Evolutionary conservation across 176 grass and related monocot species (phyloP).

Genomic region (Luzula sylvatica): DNA sequence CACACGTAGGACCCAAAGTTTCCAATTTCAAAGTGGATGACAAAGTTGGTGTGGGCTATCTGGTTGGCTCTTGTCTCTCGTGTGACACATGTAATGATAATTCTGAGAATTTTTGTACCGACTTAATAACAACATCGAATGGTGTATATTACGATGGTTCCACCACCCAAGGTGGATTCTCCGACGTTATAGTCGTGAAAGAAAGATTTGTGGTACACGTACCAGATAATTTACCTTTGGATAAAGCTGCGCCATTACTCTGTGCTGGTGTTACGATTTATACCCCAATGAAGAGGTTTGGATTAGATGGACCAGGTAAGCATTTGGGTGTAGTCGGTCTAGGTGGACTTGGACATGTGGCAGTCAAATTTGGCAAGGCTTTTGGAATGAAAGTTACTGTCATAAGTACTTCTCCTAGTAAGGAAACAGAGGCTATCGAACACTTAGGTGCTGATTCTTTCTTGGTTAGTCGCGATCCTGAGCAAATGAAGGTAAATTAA

Average conservation of each 20-base stretch:
- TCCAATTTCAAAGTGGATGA: slow-evolving; percentile 27
- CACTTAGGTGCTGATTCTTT: slow-evolving; percentile 48
- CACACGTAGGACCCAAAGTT: slow-evolving; percentile 47
- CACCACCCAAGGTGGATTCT: slow-evolving; percentile 43
- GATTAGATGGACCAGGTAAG: slow-evolving; percentile 21
- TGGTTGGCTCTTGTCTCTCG: slow-evolving; percentile 41
- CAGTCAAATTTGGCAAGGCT: slow-evolving; percentile 52
- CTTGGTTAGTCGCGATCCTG: slow-evolving; percentile 24
- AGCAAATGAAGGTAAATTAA: slow-evolving; percentile 33
- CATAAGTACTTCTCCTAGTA: slow-evolving; percentile 35
- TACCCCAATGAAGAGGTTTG: slow-evolving; percentile 42
- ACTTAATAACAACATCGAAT: slow-evolving; percentile 43
- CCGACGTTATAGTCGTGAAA: slow-evolving; percentile 29
- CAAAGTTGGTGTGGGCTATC: slow-evolving; percentile 45
- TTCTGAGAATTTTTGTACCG: slow-evolving; percentile 42
- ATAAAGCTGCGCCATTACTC: slow-evolving; percentile 43
- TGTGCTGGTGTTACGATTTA: slow-evolving; percentile 59
- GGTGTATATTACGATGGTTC: slow-evolving; percentile 32
- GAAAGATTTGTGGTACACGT: slow-evolving; percentile 36
- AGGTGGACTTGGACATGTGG: slow-evolving; percentile 53
- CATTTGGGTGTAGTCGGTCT: slow-evolving; percentile 47
- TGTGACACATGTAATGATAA: slow-evolving; percentile 36
- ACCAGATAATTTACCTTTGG: slow-evolving; percentile 31
- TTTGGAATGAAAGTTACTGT: slow-evolving; percentile 58
- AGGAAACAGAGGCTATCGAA: slow-evolving; percentile 42